A percentile compares a stretch with the other conserved stretches of the same genome.
phyloP scores from a whole-genome alignment of 2,329 filamentous ascomycete genomes.

The Nigrospora sphaerica region DNA sequence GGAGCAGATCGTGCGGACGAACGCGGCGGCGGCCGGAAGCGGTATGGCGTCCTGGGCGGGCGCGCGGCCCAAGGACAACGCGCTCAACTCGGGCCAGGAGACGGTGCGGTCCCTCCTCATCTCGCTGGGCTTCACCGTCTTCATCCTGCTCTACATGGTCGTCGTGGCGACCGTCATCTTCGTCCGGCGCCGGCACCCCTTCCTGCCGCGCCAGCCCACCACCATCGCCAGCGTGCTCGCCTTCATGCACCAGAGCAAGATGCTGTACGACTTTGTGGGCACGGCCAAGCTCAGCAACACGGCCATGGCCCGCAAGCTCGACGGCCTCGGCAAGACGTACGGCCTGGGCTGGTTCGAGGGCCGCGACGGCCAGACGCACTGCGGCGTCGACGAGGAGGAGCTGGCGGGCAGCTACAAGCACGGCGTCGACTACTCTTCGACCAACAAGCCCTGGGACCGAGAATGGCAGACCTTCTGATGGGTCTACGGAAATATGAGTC shows the following conservation, averaged over 20 bases:
- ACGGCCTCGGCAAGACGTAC: constrained; percentile 58
- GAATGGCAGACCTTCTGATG: constrained; percentile 28
- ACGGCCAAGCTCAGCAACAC: constrained; percentile 56
- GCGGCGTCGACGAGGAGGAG: constrained; percentile 72
- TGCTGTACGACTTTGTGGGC: constrained; percentile 69
- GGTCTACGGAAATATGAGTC: not conserved
- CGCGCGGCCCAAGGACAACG: constrained; percentile 7
- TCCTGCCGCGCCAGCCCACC: constrained; percentile 70
- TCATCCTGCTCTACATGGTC: constrained; percentile 61
- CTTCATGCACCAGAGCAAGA: constrained; percentile 74
- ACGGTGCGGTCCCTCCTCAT: constrained; percentile 59
- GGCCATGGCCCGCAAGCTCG: constrained; percentile 56
- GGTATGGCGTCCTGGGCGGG: constrained; percentile 7
- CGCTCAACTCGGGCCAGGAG: constrained; percentile 48
- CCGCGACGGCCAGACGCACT: constrained; percentile 65
- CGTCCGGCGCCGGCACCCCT: constrained; percentile 55
- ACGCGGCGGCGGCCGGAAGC: constrained; percentile 2
- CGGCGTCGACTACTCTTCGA: constrained; percentile 42
- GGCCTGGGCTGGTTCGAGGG: constrained; percentile 72
- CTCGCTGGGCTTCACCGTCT: constrained; percentile 52
- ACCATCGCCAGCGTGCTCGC: constrained; percentile 71
- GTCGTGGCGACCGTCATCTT: constrained; percentile 54
- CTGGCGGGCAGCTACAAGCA: constrained; percentile 59
- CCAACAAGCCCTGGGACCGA: constrained; percentile 44
- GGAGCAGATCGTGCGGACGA: constrained; percentile 16